A percentile compares a stretch with the other conserved stretches of the same genome.
Evolutionary conservation across 139 green algal species (phyloP).

Genomic region (Chlamydomonas schloesseri): DNA sequence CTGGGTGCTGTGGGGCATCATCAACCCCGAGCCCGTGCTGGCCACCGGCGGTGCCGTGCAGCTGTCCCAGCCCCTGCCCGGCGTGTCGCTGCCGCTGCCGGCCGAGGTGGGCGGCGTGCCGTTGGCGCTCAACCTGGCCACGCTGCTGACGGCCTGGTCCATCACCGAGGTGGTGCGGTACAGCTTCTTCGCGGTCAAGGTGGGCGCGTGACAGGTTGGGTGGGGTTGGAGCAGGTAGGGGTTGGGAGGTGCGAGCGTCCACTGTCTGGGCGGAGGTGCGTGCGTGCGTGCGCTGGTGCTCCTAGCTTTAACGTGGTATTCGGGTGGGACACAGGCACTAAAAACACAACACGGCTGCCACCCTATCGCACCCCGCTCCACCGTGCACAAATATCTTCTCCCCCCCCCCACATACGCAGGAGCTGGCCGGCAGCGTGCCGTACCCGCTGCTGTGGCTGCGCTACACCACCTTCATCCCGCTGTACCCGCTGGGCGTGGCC

Average conservation of each 20-base stretch:
- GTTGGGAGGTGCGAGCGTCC: neutral
- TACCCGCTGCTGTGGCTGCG: constrained; percentile 89
- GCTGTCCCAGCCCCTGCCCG: neutral
- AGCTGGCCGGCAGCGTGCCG: constrained; percentile 69
- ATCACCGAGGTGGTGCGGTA: constrained; percentile 95
- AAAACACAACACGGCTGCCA: too few species aligned
- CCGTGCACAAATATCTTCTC: too few species aligned
- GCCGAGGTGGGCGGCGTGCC: neutral
- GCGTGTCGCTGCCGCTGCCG: neutral
- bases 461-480: constrained; percentile 91
- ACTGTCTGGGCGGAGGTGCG: neutral
- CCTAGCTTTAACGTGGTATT: too few species aligned
- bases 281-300: too few species aligned
- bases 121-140: constrained; percentile 77
- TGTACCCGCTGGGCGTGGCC: constrained; percentile 93
- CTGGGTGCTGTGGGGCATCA: constrained; percentile 90
- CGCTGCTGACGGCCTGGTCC: constrained; percentile 87
- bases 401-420: neutral
- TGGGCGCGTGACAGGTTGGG: neutral
- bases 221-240: neutral
- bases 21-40: constrained; percentile 65
- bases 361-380: too few species aligned
- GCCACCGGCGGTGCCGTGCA: constrained; percentile 46
- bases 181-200: constrained; percentile 91
- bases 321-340: too few species aligned